phyloP scores from a whole-genome alignment of 177 flowering plant species.

The Telopea speciosissima region DNA sequence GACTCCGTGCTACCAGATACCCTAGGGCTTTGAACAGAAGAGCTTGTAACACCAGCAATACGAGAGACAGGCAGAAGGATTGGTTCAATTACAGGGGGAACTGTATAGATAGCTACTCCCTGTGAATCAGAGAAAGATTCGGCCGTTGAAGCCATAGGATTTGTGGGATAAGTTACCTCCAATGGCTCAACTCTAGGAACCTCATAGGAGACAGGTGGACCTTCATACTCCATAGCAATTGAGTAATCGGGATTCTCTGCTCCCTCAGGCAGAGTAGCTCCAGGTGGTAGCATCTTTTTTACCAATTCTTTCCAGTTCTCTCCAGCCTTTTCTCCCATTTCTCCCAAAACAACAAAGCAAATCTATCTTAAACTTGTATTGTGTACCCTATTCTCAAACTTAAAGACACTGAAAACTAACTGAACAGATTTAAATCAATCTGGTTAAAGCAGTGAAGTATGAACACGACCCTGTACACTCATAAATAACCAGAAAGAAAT shows the following conservation, averaged over 20 bases:
- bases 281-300: constrained; percentile 88
- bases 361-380: not conserved
- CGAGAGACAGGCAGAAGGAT: constrained; percentile 65
- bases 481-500: not conserved
- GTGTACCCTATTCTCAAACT: not conserved
- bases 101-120: constrained; percentile 19
- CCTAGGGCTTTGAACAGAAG: constrained; percentile 62
- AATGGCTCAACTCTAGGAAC: constrained; percentile 79
- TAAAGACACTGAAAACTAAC: not conserved
- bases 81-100: constrained; percentile 59
- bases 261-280: constrained; percentile 63
- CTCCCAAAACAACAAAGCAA: not conserved
- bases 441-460: not conserved
- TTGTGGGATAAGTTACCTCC: constrained; percentile 29
- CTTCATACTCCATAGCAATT: constrained; percentile 80
- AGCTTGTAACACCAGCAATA: constrained; percentile 48
- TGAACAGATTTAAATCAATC: not conserved
- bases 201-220: constrained; percentile 68
- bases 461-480: not conserved
- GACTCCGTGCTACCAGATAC: constrained; percentile 71
- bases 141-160: constrained; percentile 50
- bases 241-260: constrained; percentile 63
- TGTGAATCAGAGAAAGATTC: constrained; percentile 48
- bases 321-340: constrained; percentile 42
- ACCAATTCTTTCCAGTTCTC: constrained; percentile 70